phyloP scores from a whole-genome alignment of 257 asterid species.

The Penstemon barbatus region DNA sequence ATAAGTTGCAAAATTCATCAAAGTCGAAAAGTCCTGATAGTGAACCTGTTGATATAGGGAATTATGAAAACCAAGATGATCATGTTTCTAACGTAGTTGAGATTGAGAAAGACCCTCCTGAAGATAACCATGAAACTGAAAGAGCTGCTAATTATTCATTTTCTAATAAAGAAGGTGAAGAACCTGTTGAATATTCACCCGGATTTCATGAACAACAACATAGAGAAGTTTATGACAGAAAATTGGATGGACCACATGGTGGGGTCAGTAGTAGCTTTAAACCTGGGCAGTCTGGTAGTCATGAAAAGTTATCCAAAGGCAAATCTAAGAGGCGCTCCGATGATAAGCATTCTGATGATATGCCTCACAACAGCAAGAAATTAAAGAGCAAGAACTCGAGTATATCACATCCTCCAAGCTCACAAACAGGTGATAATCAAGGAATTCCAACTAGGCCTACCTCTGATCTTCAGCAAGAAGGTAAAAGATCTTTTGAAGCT shows the following conservation, averaged over 20 bases:
- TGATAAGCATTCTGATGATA: slow-evolving; percentile 49
- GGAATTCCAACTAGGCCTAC: slow-evolving; percentile 38
- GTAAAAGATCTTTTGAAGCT: slow-evolving; percentile 47
- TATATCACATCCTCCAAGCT: slow-evolving; percentile 33
- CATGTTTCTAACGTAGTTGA: slow-evolving; percentile 52
- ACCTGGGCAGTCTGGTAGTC: slow-evolving; percentile 43
- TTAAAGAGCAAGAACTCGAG: slow-evolving; percentile 48
- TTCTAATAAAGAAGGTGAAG: slow-evolving; percentile 53
- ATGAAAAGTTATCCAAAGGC: slow-evolving; percentile 44
- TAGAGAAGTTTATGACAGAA: slow-evolving; percentile 30
- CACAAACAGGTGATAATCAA: slow-evolving; percentile 45
- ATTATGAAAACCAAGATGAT: slow-evolving; percentile 51
- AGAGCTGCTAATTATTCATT: slow-evolving; percentile 37
- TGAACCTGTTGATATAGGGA: slow-evolving; percentile 50
- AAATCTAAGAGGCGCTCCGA: slow-evolving; percentile 58
- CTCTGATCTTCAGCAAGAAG: slow-evolving; percentile 56
- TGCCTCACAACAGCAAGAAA: slow-evolving; percentile 47
- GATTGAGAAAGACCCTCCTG: slow-evolving; percentile 62
- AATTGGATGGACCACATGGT: slow-evolving; percentile 38
- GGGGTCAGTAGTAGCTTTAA: slow-evolving; percentile 41
- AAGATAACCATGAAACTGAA: slow-evolving; percentile 42
- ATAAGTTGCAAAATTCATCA: slow-evolving; percentile 42
- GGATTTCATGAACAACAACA: slow-evolving; percentile 42
- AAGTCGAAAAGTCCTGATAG: slow-evolving; percentile 47
- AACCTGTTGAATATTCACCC: slow-evolving; percentile 40